Conservation (phyloP, 495 filamentous ascomycete species). For the Daldinia concentrica region DNA sequence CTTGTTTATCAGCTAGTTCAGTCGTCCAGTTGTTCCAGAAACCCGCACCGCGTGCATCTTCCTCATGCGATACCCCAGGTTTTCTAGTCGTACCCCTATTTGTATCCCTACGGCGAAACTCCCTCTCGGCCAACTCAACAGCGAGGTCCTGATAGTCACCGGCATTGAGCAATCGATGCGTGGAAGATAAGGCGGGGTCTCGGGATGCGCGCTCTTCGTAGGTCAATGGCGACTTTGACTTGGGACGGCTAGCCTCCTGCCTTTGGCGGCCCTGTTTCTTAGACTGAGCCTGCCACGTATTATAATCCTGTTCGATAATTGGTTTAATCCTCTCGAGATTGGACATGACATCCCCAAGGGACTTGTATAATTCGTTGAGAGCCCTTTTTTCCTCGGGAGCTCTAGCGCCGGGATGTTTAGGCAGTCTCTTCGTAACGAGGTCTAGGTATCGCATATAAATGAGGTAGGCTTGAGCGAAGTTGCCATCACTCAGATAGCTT, state of each 20-base stretch:
- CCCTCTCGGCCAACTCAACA: constrained; percentile 76
- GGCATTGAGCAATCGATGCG: constrained; percentile 66
- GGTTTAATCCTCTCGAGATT: constrained; percentile 67
- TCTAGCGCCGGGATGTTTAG: constrained; percentile 73
- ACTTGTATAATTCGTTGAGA: constrained; percentile 38
- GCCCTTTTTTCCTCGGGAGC: constrained; percentile 49
- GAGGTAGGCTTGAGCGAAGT: constrained; percentile 86
- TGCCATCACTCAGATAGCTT: constrained; percentile 85
- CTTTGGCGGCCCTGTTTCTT: constrained; percentile 25
- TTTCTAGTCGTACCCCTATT: constrained; percentile 64
- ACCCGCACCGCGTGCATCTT: constrained; percentile 68
- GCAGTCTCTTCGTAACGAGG: constrained; percentile 70
- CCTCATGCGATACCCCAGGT: constrained; percentile 63
- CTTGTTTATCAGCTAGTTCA: constrained; percentile 37
- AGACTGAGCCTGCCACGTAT: constrained; percentile 44
- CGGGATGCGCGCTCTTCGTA: constrained; percentile 54
- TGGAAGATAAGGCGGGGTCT: constrained; percentile 58
- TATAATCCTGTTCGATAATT: constrained; percentile 47
- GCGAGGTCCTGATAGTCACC: constrained; percentile 78
- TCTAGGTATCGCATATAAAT: constrained; percentile 83
- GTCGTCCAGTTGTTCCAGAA: constrained; percentile 69
- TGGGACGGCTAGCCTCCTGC: constrained; percentile 18
- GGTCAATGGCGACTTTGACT: constrained; percentile 14
- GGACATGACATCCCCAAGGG: constrained; percentile 50
- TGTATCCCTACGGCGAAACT: constrained; percentile 74